phyloP scores from a whole-genome alignment of 441 rosid genomes.

The Syzygium malaccense region DNA sequence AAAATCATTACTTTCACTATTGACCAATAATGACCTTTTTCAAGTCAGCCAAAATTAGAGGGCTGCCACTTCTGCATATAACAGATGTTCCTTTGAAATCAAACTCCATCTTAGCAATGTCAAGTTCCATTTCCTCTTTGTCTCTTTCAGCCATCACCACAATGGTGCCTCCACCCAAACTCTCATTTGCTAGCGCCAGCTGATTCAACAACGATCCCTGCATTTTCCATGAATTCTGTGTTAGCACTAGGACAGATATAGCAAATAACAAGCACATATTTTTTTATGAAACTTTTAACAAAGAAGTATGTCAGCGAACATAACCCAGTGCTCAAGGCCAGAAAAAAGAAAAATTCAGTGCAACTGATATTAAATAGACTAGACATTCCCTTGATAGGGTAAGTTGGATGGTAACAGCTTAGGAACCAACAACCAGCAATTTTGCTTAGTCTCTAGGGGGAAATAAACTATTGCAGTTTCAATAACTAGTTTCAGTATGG shows the following conservation, averaged over 20 bases:
- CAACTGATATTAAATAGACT: background rate
- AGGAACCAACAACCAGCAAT: background rate
- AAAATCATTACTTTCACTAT: background rate
- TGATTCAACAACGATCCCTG: constrained; percentile 71
- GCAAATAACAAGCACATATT: background rate
- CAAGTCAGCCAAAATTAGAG: constrained; percentile 59
- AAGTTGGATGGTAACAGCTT: background rate
- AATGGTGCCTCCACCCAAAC: constrained; percentile 66
- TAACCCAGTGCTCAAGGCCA: background rate
- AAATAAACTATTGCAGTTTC: background rate
- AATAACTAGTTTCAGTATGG: background rate
- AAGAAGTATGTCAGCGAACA: background rate
- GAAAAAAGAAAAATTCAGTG: background rate
- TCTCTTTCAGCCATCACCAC: constrained; percentile 76
- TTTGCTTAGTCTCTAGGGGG: background rate
- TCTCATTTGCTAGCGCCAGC: constrained; percentile 63
- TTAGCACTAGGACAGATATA: background rate
- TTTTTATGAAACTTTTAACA: background rate
- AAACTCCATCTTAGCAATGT: constrained; percentile 77
- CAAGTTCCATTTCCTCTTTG: constrained; percentile 82
- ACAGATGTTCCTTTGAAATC: constrained; percentile 64
- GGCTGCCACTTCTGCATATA: constrained; percentile 74
- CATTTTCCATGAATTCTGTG: constrained; percentile 5
- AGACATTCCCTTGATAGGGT: background rate
- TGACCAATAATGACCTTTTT: constrained; percentile 34